Conservation (phyloP, 164 flowering plant species). For the Magnolia officinalis region DNA sequence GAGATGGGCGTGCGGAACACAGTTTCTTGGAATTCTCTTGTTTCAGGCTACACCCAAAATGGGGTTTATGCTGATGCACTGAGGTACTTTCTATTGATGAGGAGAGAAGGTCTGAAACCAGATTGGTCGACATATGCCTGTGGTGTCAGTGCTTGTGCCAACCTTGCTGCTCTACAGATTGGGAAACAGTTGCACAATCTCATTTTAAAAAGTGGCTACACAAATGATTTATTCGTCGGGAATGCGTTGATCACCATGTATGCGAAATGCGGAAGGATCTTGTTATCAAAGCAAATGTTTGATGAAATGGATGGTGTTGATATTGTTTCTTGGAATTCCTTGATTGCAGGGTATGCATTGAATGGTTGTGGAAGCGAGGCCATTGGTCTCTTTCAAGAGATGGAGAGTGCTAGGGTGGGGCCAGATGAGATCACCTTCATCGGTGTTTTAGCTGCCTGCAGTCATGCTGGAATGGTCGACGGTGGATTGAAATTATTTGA, state of each 20-base stretch:
- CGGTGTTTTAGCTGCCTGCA: constrained; percentile 24
- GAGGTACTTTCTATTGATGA: constrained; percentile 11
- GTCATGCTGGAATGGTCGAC: constrained; percentile 22
- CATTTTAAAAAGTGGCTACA: constrained; percentile 14
- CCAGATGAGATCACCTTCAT: constrained; percentile 26
- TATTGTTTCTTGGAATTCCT: constrained; percentile 22
- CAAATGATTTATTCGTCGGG: constrained; percentile 15
- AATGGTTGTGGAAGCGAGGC: constrained; percentile 23
- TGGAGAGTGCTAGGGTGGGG: constrained; percentile 9
- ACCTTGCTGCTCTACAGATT: constrained; percentile 19
- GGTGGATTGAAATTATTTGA: constrained; percentile 16
- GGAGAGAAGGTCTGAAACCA: constrained; percentile 13
- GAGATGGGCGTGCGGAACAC: constrained; percentile 52
- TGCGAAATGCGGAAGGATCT: constrained; percentile 20
- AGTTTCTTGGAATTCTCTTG: constrained; percentile 17
- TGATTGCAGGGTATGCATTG: constrained; percentile 19
- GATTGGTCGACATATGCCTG: constrained; percentile 21
- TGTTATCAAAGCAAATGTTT: constrained; percentile 11
- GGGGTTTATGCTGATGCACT: constrained; percentile 17
- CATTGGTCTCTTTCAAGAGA: constrained; percentile 13
- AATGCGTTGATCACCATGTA: constrained; percentile 22
- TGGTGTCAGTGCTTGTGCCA: constrained; percentile 16
- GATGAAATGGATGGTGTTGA: constrained; percentile 6
- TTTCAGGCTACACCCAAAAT: constrained; percentile 19
- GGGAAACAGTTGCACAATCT: constrained; percentile 20